phyloP scores from a whole-genome alignment of 331 rosid genomes.

The Quercus tomentella region DNA sequence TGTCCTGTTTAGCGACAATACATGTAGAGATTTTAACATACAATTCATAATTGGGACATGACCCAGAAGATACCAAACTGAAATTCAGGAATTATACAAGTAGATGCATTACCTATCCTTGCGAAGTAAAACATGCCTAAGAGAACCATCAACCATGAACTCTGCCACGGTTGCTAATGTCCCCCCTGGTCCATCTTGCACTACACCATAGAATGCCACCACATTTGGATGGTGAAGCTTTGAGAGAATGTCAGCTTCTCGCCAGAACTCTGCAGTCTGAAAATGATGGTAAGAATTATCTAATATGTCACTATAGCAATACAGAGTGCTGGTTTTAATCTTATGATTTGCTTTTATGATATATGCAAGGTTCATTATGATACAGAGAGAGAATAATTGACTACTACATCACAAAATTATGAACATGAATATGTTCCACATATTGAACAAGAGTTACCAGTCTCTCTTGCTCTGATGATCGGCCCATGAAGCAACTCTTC shows the following conservation, averaged over 20 bases:
- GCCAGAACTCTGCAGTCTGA: slow-evolving; percentile 89
- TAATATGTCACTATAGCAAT: slow-evolving; percentile 1
- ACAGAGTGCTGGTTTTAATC: not conserved
- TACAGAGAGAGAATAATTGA: not conserved
- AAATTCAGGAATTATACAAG: slow-evolving; percentile 14
- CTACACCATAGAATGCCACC: slow-evolving; percentile 92
- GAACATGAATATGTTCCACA: not conserved
- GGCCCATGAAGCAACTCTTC: slow-evolving; percentile 83
- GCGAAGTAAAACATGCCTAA: slow-evolving; percentile 83
- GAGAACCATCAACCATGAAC: slow-evolving; percentile 92
- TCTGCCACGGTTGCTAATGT: slow-evolving; percentile 86
- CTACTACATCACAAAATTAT: not conserved
- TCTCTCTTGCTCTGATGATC: slow-evolving; percentile 97
- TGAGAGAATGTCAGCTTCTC: slow-evolving; percentile 95
- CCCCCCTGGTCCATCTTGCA: slow-evolving; percentile 92
- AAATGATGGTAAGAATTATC: slow-evolving; percentile 17
- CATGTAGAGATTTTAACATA: not conserved
- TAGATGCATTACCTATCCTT: slow-evolving; percentile 67
- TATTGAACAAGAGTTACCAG: slow-evolving; percentile 48
- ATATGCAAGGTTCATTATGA: not conserved
- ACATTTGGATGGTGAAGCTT: slow-evolving; percentile 97
- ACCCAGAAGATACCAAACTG: not conserved
- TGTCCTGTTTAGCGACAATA: not conserved
- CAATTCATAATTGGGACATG: not conserved
- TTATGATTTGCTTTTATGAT: not conserved